A percentile compares a stretch with the other conserved stretches of the same genome.
These are phyloP conservation scores for Avena eriantha DNA, from an alignment of 176 grass and related monocot genomes.

Conservation along the genomic window DNA sequence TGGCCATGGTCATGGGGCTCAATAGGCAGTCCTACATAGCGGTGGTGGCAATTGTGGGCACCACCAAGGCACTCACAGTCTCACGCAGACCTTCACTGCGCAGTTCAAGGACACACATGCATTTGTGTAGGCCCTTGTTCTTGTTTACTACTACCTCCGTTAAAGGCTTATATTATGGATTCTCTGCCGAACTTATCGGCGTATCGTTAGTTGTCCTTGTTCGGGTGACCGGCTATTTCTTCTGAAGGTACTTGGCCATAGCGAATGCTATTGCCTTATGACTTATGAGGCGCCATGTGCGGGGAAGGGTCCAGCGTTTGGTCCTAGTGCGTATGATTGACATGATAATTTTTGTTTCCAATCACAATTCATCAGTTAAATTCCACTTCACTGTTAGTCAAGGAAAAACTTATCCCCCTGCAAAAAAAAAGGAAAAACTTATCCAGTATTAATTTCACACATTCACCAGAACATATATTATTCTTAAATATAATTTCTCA, in stretches of 20 bases:
- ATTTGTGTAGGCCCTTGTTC: conserved; percentile 60
- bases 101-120: conserved; percentile 70
- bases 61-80: conserved; percentile 22
- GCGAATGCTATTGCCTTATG: conserved; percentile 66
- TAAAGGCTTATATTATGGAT: too few species aligned
- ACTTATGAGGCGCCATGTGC: conserved; percentile 46
- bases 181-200: not conserved
- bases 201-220: not conserved
- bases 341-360: conserved; percentile 44
- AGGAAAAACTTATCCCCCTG: not conserved
- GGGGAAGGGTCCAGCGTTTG: conserved; percentile 45
- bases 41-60: conserved; percentile 72
- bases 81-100: conserved; percentile 66
- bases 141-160: not conserved
- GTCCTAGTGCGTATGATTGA: conserved; percentile 52
- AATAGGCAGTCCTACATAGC: conserved; percentile 67
- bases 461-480: not conserved
- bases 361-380: not conserved
- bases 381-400: not conserved
- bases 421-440: too few species aligned
- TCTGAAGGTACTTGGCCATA: conserved; percentile 69
- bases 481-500: not conserved
- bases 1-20: conserved; percentile 63
- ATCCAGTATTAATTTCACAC: not conserved
- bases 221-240: not conserved